These are phyloP conservation scores for Athelia psychrophila DNA, from an alignment of 1,284 basidiomycete genomes.

Conservation along the genomic window DNA sequence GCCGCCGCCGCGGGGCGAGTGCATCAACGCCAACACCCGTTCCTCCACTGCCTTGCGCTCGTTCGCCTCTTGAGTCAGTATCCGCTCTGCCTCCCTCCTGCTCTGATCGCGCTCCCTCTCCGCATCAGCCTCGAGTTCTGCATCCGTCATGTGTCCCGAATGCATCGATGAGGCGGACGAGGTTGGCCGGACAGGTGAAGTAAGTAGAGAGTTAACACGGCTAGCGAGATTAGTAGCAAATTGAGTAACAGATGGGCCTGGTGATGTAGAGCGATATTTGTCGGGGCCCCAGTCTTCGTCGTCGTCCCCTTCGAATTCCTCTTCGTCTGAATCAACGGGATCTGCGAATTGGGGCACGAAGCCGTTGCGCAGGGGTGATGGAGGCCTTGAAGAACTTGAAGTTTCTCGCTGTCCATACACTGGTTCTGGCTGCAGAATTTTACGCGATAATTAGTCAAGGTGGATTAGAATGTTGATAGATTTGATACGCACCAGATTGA, in stretches of 20 bases:
- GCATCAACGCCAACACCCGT: slow-evolving; percentile 69
- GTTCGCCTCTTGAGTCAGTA: slow-evolving; percentile 66
- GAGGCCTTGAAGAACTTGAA: slow-evolving; percentile 28
- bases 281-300: slow-evolving; percentile 41
- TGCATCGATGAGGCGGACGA: slow-evolving; percentile 23
- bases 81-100: slow-evolving; percentile 71
- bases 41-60: slow-evolving; percentile 68
- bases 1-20: slow-evolving; percentile 31
- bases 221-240: slow-evolving; percentile 71
- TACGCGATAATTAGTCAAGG: not conserved
- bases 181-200: slow-evolving; percentile 53
- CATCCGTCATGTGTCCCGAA: slow-evolving; percentile 55
- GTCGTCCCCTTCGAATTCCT: slow-evolving; percentile 45
- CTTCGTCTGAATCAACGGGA: slow-evolving; percentile 38
- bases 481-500: slow-evolving; percentile 28
- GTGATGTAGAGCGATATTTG: slow-evolving; percentile 48
- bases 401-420: not conserved
- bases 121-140: slow-evolving; percentile 76
- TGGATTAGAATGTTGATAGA: not conserved
- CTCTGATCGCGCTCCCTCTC: slow-evolving; percentile 70
- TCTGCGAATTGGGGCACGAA: slow-evolving; percentile 56
- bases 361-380: slow-evolving; percentile 66
- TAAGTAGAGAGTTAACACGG: slow-evolving; percentile 62
- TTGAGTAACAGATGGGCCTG: slow-evolving; percentile 64
- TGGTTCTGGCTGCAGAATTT: slow-evolving; percentile 1